Evolutionary conservation across 2,329 filamentous ascomycete genomes (phyloP).

Genomic region (Aspergillus terreus): DNA sequence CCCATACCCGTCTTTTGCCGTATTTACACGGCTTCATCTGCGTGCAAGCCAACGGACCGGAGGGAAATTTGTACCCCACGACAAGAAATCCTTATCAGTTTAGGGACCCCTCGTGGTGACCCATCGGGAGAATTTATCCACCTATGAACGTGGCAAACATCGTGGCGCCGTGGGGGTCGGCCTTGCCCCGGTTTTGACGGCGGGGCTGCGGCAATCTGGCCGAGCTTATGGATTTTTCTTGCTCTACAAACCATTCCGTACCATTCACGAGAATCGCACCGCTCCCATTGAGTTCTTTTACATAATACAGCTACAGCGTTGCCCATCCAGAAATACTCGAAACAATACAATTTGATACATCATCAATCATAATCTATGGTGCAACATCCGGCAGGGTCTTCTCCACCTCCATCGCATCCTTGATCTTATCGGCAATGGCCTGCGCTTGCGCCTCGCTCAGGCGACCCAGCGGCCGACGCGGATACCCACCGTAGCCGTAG

Average conservation of each 20-base stretch:
- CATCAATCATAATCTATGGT: neutral
- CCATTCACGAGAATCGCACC: too few relatives aligned
- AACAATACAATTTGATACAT: neutral
- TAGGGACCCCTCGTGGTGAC: neutral
- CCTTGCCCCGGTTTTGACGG: neutral
- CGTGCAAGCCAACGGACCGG: neutral
- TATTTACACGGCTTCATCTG: neutral
- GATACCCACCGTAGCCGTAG: constrained; percentile 78
- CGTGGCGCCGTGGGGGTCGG: neutral
- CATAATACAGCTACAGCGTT: too few relatives aligned
- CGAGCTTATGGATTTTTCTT: neutral
- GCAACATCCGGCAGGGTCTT: constrained; percentile 32
- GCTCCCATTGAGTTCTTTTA: too few relatives aligned
- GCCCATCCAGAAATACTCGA: neutral
- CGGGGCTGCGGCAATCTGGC: neutral
- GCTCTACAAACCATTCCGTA: neutral
- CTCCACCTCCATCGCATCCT: constrained; percentile 35
- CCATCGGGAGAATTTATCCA: constrained; percentile 16
- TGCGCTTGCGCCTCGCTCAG: constrained; percentile 29
- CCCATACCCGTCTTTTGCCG: neutral
- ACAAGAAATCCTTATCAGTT: neutral
- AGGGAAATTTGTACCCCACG: too few relatives aligned
- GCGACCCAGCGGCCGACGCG: constrained; percentile 57
- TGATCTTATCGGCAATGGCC: constrained; percentile 31
- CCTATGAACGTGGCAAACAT: constrained; percentile 15